A percentile compares a stretch with the other conserved stretches of the same genome.
Conservation (phyloP, 768 basidiomycete species). For the Galerina marginata region DNA sequence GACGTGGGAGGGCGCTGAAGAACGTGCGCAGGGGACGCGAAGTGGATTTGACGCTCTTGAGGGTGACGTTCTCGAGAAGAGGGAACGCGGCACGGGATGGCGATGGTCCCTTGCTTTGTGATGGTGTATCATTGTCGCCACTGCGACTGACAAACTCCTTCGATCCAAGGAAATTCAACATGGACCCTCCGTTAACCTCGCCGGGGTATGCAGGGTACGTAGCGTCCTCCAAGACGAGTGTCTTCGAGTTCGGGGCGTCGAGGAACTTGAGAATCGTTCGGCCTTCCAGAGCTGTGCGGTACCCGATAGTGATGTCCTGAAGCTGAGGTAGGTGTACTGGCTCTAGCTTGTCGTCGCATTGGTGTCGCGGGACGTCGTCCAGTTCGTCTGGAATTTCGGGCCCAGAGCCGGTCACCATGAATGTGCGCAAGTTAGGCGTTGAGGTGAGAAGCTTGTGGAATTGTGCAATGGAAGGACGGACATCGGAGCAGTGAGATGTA, state of each 20-base stretch:
- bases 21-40: constrained; percentile 35
- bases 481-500: constrained; percentile 56
- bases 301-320: constrained; percentile 47
- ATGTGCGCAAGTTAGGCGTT: constrained; percentile 43
- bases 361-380: constrained; percentile 22
- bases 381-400: constrained; percentile 34
- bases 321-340: constrained; percentile 45
- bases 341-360: constrained; percentile 19
- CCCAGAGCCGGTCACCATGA: constrained; percentile 57
- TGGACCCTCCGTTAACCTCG: constrained; percentile 44
- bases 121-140: constrained; percentile 15
- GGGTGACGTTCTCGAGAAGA: constrained; percentile 38
- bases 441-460: constrained; percentile 49
- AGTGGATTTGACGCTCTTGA: constrained; percentile 43
- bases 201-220: constrained; percentile 45
- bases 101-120: constrained; percentile 16
- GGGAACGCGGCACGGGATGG: constrained; percentile 38
- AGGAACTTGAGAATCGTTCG: constrained; percentile 45
- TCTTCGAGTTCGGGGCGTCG: constrained; percentile 42
- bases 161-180: constrained; percentile 45
- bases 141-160: constrained; percentile 23
- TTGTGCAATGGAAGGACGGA: constrained; percentile 54
- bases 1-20: constrained; percentile 33
- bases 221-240: constrained; percentile 50
- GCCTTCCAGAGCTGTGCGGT: constrained; percentile 45